Conservation (phyloP, 2,329 filamentous ascomycete species). For the Pezicula radicicola region DNA sequence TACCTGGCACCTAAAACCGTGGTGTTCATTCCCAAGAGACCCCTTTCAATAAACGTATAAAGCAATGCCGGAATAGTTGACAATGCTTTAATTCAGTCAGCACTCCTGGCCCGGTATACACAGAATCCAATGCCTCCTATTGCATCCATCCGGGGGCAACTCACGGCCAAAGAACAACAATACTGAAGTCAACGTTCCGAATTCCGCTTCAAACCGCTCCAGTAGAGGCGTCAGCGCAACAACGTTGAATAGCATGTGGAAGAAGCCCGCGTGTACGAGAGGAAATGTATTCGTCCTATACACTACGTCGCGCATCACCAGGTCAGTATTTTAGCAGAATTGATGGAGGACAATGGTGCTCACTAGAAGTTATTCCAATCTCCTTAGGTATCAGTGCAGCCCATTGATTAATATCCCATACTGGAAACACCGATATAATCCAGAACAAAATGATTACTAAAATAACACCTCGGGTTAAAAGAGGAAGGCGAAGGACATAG, state of each 20-base stretch:
- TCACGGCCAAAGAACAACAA: conserved; percentile 87
- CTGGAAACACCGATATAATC: conserved; percentile 63
- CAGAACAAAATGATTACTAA: conserved; percentile 66
- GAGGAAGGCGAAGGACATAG: conserved; percentile 79
- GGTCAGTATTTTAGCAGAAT: conserved; percentile 1
- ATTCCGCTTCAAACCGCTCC: conserved; percentile 89
- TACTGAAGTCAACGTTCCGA: conserved; percentile 85
- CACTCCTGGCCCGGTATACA: not conserved
- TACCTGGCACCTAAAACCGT: conserved; percentile 81
- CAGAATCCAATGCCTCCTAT: no score
- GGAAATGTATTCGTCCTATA: conserved; percentile 93
- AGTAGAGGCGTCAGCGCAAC: conserved; percentile 81
- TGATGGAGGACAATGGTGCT: conserved; percentile 30
- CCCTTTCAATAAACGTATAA: conserved; percentile 77
- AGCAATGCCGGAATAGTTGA: conserved; percentile 78
- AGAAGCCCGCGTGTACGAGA: conserved; percentile 75
- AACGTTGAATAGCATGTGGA: conserved; percentile 79
- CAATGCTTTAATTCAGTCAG: conserved; percentile 49
- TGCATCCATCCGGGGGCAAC: conserved; percentile 32
- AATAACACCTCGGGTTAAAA: conserved; percentile 76
- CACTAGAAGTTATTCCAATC: conserved; percentile 69
- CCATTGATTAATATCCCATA: conserved; percentile 74
- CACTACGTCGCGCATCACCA: conserved; percentile 49
- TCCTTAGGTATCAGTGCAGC: conserved; percentile 75
- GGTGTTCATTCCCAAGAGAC: conserved; percentile 68